These are phyloP conservation scores for Quercus phellos DNA, from an alignment of 331 rosid genomes.

Conservation along the genomic window DNA sequence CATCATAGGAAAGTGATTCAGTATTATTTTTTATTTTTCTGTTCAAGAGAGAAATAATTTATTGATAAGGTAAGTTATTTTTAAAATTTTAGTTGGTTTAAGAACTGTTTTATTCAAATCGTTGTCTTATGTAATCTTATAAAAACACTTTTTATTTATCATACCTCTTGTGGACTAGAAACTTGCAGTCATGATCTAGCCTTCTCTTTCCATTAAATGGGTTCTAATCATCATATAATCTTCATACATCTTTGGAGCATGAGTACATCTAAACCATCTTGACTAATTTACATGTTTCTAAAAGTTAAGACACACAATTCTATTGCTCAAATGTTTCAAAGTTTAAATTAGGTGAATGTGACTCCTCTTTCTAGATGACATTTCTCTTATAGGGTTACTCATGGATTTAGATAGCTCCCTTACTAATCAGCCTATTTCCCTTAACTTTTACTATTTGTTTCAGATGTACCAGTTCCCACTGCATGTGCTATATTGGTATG, in stretches of 20 bases:
- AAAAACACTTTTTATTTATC: too few species aligned
- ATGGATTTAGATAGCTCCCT: not conserved
- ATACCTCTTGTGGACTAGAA: too few species aligned
- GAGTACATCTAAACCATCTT: not conserved
- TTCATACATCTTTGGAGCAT: not conserved
- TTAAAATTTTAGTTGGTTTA: too few species aligned
- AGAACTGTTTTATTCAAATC: too few species aligned
- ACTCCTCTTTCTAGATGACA: not conserved
- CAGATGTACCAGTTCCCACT: slow-evolving; percentile 72
- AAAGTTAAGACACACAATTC: too few species aligned
- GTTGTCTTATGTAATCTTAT: too few species aligned
- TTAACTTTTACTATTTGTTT: slow-evolving; percentile 2
- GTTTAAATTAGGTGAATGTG: not conserved
- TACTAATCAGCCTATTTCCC: not conserved
- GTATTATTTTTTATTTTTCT: too few species aligned
- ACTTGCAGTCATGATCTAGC: too few species aligned
- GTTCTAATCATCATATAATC: not conserved
- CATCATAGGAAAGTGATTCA: too few species aligned
- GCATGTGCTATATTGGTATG: slow-evolving; percentile 69
- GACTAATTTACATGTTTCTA: not conserved
- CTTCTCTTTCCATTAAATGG: not conserved
- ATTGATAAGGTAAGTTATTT: too few species aligned
- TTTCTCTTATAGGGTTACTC: not conserved
- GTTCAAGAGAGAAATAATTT: too few species aligned
- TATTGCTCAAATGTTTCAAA: not conserved